A percentile compares a stretch with the other conserved stretches of the same genome.
Evolutionary conservation across 768 basidiomycete species (phyloP).

Genomic region (Clavulina sp.): DNA sequence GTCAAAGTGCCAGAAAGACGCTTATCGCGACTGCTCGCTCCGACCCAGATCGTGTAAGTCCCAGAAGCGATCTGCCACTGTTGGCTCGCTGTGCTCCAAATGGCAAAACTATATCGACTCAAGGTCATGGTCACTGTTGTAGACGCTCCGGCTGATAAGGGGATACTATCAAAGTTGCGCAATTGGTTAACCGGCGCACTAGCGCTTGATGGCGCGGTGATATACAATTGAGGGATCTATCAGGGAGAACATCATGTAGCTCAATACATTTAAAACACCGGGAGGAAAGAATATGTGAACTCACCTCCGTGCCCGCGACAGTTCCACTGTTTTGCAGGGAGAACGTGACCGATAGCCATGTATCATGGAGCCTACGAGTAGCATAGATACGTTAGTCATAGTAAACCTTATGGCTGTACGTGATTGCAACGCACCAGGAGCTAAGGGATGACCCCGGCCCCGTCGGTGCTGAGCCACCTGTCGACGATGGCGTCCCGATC

Average conservation of each 20-base stretch:
- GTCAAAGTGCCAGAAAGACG: conserved; percentile 24
- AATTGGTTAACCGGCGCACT: conserved; percentile 31
- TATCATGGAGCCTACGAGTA: conserved; percentile 3
- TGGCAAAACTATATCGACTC: conserved; percentile 33
- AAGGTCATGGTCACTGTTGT: conserved; percentile 30
- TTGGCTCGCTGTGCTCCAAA: conserved; percentile 24
- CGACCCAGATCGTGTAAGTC: conserved; percentile 24
- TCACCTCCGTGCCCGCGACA: conserved; percentile 29
- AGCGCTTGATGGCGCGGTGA: conserved; percentile 31
- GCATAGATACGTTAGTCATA: not conserved
- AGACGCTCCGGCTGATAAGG: conserved; percentile 24
- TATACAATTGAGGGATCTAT: conserved; percentile 43
- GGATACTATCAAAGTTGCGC: conserved; percentile 38
- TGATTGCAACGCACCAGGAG: not conserved
- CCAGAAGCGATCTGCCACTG: conserved; percentile 18
- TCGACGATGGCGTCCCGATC: no score
- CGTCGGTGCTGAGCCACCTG: conserved; percentile 1
- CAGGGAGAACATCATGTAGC: no score
- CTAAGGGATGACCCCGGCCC: not conserved
- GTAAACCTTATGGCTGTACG: not conserved
- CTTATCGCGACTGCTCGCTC: conserved; percentile 33
- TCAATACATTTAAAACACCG: no score
- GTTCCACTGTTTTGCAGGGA: conserved; percentile 31
- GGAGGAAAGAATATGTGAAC: no score
- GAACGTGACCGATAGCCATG: conserved; percentile 21